Evolutionary conservation across 2,329 filamentous ascomycete genomes (phyloP).

Genomic region (Talaromyces sp.): DNA sequence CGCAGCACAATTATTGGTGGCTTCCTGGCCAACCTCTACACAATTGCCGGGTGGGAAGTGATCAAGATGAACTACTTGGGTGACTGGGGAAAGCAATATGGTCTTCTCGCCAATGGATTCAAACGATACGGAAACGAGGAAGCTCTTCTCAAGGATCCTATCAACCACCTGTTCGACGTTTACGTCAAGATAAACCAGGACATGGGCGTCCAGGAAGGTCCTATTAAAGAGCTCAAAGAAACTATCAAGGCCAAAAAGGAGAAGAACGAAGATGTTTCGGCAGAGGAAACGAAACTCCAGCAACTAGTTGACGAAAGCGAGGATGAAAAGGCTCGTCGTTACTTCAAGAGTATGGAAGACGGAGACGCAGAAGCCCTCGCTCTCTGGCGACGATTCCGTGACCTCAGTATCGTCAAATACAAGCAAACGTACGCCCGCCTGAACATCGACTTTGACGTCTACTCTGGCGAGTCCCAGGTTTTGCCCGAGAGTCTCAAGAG

Average conservation of each 20-base stretch:
- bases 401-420: conserved; percentile 59
- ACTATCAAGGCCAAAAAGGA: conserved; percentile 43
- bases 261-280: conserved; percentile 43
- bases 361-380: conserved; percentile 53
- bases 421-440: conserved; percentile 58
- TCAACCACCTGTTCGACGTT: conserved; percentile 60
- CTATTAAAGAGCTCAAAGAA: conserved; percentile 50
- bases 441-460: conserved; percentile 61
- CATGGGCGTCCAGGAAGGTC: conserved; percentile 50
- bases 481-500: conserved; percentile 56
- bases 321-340: conserved; percentile 56
- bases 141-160: conserved; percentile 54
- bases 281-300: conserved; percentile 44
- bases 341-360: conserved; percentile 64
- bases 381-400: conserved; percentile 59
- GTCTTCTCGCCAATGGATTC: conserved; percentile 58
- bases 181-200: conserved; percentile 60
- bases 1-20: conserved; percentile 63
- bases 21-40: conserved; percentile 58
- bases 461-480: conserved; percentile 64
- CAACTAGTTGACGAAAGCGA: conserved; percentile 47
- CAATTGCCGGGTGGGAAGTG: conserved; percentile 57
- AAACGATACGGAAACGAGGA: conserved; percentile 57
- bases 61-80: conserved; percentile 62
- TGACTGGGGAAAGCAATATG: conserved; percentile 65